Conservation (phyloP, 371 early-diverging fungal species). For the Syncephalastrum racemosum region DNA sequence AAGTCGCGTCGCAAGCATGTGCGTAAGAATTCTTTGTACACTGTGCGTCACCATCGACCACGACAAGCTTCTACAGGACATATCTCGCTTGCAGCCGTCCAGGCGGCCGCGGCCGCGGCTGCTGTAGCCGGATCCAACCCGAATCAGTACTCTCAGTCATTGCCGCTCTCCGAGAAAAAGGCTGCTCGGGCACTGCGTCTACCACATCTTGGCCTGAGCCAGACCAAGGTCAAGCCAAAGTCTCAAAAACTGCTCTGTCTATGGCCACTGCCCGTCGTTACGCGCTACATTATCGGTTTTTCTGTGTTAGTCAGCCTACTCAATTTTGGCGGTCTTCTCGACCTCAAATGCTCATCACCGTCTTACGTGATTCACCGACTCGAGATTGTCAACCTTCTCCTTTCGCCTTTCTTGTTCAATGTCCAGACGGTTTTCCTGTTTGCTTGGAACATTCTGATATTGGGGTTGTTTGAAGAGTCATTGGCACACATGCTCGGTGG, state of each 20-base stretch:
- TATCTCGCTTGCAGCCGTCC: neutral
- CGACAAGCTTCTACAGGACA: neutral
- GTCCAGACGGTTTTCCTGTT: slow-evolving; percentile 32
- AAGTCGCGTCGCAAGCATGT: neutral
- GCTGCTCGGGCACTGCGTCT: too few species aligned
- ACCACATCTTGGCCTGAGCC: too few species aligned
- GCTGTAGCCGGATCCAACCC: neutral
- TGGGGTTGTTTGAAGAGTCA: slow-evolving; percentile 54
- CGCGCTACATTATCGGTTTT: slow-evolving; percentile 44
- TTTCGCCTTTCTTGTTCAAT: slow-evolving; percentile 49
- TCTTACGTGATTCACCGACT: slow-evolving; percentile 45
- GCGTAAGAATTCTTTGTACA: neutral
- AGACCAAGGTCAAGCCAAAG: slow-evolving; percentile 23
- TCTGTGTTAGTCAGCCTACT: slow-evolving; percentile 37
- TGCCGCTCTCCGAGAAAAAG: too few species aligned
- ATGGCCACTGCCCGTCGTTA: slow-evolving; percentile 53
- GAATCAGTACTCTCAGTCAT: neutral
- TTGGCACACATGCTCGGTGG: slow-evolving; percentile 48
- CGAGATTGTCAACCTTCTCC: slow-evolving; percentile 34
- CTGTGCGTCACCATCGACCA: neutral
- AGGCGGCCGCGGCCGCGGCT: neutral
- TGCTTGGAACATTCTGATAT: slow-evolving; percentile 48
- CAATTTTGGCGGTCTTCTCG: slow-evolving; percentile 23
- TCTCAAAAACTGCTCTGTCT: slow-evolving; percentile 46
- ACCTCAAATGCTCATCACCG: slow-evolving; percentile 45